Evolutionary conservation across 1,139 yeast species (phyloP).

Genomic region (Blastobotrys raffinosifermentans): DNA sequence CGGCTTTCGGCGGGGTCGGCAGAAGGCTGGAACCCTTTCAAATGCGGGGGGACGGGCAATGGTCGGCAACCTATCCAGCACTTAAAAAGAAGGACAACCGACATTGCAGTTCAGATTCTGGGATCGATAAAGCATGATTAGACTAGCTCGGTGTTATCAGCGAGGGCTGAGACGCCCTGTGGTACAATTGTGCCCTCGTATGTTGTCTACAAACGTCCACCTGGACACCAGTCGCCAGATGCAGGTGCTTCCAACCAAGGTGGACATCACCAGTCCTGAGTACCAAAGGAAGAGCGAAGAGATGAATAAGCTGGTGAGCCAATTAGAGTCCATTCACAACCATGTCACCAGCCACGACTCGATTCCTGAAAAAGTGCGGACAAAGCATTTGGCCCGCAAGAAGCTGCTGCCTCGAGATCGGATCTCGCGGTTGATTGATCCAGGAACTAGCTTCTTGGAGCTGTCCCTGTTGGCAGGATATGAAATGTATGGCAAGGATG

Average conservation of each 20-base stretch:
- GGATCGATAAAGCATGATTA: too few relatives aligned
- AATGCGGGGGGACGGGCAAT: too few relatives aligned
- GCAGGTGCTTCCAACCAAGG: slow-evolving; percentile 23
- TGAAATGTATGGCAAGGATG: slow-evolving; percentile 30
- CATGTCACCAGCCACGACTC: slow-evolving; percentile 20
- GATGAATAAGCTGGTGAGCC: slow-evolving; percentile 20
- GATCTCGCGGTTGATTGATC: slow-evolving; percentile 29
- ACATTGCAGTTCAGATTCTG: too few relatives aligned
- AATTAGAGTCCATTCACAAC: slow-evolving; percentile 20
- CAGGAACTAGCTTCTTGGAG: slow-evolving; percentile 32
- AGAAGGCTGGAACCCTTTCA: too few relatives aligned
- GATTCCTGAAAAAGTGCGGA: slow-evolving; percentile 31
- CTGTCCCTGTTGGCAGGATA: slow-evolving; percentile 30
- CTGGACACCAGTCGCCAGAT: too few relatives aligned
- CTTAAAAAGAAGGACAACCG: too few relatives aligned
- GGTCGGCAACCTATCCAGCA: too few relatives aligned
- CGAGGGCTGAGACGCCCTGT: too few relatives aligned
- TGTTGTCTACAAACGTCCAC: too few relatives aligned
- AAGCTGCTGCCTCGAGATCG: slow-evolving; percentile 33
- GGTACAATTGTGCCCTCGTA: too few relatives aligned
- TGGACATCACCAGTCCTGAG: slow-evolving; percentile 26
- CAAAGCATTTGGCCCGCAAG: slow-evolving; percentile 33
- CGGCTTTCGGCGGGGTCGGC: too few relatives aligned
- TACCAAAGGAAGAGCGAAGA: slow-evolving; percentile 23
- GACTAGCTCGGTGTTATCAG: too few relatives aligned